Conservation (phyloP, 352 stramenopile species). For the Plasmopara muralis region DNA sequence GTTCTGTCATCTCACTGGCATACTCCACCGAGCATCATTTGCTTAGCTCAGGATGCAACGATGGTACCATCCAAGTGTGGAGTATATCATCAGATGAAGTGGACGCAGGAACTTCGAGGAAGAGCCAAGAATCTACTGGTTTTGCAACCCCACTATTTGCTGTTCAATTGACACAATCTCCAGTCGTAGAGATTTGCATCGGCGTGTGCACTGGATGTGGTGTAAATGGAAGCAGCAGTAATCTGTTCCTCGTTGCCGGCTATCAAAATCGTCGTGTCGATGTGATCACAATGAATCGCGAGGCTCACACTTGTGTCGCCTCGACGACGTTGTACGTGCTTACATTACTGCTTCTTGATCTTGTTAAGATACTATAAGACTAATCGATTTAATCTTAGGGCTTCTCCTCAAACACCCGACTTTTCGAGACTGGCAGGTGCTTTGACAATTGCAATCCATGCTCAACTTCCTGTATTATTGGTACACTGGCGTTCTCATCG, state of each 20-base stretch:
- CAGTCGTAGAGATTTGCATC: constrained; percentile 44
- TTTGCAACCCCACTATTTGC: constrained; percentile 29
- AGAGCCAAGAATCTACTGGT: constrained; percentile 17
- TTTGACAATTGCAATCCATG: constrained; percentile 39
- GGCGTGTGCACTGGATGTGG: constrained; percentile 17
- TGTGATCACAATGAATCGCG: constrained; percentile 35
- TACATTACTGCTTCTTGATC: background rate
- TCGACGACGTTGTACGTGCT: constrained; percentile 22
- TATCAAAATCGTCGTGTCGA: constrained; percentile 59
- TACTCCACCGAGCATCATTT: constrained; percentile 46
- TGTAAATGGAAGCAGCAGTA: constrained; percentile 11
- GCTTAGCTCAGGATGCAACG: constrained; percentile 54
- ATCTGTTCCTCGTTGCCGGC: constrained; percentile 33
- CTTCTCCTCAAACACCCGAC: constrained; percentile 35
- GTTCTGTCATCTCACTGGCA: constrained; percentile 41
- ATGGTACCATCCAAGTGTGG: constrained; percentile 65
- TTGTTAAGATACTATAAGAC: background rate
- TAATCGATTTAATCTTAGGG: constrained; percentile 16
- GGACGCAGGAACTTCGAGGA: constrained; percentile 17
- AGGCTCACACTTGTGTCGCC: constrained; percentile 24
- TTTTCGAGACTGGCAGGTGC: constrained; percentile 47
- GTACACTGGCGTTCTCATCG: constrained; percentile 33
- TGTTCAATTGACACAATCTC: constrained; percentile 30
- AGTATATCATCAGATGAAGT: constrained; percentile 42
- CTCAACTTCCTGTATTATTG: constrained; percentile 34